Evolutionary conservation across 2,329 filamentous ascomycete species (phyloP), one percentile per base, ranked within the genome.

Genomic region (Fusarium camptoceras): DNA sequence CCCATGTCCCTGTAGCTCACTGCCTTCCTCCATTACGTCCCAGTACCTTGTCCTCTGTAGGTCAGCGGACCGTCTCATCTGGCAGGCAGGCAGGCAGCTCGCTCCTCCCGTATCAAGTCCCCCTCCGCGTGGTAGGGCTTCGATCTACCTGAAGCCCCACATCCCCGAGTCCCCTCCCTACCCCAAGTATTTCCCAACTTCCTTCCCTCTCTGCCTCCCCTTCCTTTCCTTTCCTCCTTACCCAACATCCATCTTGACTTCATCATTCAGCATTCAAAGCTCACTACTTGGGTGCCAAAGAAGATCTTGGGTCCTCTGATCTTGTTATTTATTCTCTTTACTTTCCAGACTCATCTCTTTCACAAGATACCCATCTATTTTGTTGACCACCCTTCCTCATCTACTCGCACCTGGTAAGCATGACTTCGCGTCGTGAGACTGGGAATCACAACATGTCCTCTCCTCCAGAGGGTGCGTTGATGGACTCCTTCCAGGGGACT

Each of bases 401-500:
- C 31, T 55, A 25, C 24, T 28, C 24, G 11, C 25, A 47, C 28
- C 44, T 41, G 55, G 25, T 68, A 72, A 46, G 39, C 61, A 84
- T 85, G 79, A 77, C 81, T 28, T 80, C 84, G 46, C 68, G 74
- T 47, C 80, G 78, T 34, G 84, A 86, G 44, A 77, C 76, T 77
- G 77, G 59, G 81, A 73, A 61, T 18, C 37, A 81, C 71, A 82
- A 82, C 8, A 77, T 83, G 31, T 88, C 87, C 5, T 85, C 86
- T 46, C 82, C 80, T 60, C 87, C 87, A 1, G 86, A 85, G 3
- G 81, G 76, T 55, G 86, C 84, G 47, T 83, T 81, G 22, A 83
- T 83, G 31, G 86, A 87, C 54, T 90, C 89, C 14, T 85, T 84
- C 74, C 85, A 88, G 71, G 86, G 85, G 18, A 92, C 91, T 8